A percentile compares a stretch with the other conserved stretches of the same genome.
Evolutionary conservation across 2,329 filamentous ascomycete genomes (phyloP).

Genomic region (Dothistroma pini): DNA sequence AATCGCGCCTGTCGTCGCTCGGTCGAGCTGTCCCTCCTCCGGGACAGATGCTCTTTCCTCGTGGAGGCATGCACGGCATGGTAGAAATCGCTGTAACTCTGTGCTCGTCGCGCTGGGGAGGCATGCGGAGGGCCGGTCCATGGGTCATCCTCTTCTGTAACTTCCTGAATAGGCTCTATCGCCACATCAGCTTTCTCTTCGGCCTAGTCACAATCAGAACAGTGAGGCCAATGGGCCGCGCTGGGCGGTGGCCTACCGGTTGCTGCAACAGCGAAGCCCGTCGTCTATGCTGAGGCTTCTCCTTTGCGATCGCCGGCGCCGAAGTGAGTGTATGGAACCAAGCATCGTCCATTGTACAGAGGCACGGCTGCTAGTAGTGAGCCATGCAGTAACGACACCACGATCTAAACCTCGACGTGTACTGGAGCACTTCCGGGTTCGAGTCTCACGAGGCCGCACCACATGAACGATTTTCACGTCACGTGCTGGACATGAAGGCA

Average conservation of each 20-base stretch:
- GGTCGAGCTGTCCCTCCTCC: conserved; percentile 38
- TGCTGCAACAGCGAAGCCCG: conserved; percentile 64
- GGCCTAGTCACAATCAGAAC: conserved; percentile 51
- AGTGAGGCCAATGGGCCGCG: conserved; percentile 31
- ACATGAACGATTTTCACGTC: background rate
- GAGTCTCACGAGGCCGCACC: background rate
- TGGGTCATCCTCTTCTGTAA: conserved; percentile 52
- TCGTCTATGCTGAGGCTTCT: conserved; percentile 57
- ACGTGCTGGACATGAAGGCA: background rate
- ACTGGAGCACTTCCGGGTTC: background rate
- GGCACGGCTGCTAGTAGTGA: background rate
- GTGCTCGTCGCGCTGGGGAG: conserved; percentile 61
- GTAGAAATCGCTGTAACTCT: conserved; percentile 77
- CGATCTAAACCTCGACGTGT: background rate
- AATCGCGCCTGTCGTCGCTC: conserved; percentile 27
- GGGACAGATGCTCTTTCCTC: conserved; percentile 47
- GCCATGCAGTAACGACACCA: background rate
- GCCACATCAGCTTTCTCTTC: conserved; percentile 53
- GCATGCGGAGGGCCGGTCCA: conserved; percentile 60
- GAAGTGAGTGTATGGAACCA: conserved; percentile 67
- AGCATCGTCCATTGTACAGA: conserved; percentile 58
- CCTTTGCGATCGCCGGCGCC: conserved; percentile 57
- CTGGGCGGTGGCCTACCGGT: conserved; percentile 43
- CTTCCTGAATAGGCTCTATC: conserved; percentile 53
- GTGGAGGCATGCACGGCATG: conserved; percentile 57